A percentile compares a stretch with the other conserved stretches of the same genome.
Conservation (phyloP, 768 basidiomycete species). For the Podaxis mareebaensis region DNA sequence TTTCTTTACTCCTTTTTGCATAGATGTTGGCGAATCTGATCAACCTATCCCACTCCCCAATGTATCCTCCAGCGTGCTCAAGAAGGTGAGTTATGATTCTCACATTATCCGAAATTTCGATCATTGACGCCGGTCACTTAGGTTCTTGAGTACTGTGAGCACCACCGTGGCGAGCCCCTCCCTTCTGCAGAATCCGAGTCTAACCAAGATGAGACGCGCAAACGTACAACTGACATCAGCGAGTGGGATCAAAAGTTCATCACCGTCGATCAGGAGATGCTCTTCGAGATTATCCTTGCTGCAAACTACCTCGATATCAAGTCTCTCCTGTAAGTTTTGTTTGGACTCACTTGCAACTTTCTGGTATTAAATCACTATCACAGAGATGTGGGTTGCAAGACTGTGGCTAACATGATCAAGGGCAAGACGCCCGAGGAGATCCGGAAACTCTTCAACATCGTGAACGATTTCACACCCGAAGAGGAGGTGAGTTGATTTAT, state of each 20-base stretch:
- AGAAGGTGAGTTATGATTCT: conserved; percentile 65
- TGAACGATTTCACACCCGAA: conserved; percentile 98
- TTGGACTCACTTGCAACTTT: not conserved
- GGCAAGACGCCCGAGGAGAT: conserved; percentile 99
- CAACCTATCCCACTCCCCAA: conserved; percentile 94
- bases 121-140: conserved; percentile 32
- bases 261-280: conserved; percentile 99
- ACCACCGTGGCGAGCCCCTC: conserved; percentile 96
- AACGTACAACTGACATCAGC: conserved; percentile 96
- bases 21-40: conserved; percentile 93
- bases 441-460: conserved; percentile 96
- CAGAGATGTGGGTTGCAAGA: conserved; percentile 98
- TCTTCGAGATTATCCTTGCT: conserved; percentile 99
- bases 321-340: conserved; percentile 80
- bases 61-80: conserved; percentile 88
- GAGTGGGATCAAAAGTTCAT: conserved; percentile 99
- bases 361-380: not conserved
- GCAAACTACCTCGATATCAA: conserved; percentile 99
- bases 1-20: conserved; percentile 19
- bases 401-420: conserved; percentile 99
- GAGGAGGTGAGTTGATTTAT: conserved; percentile 72
- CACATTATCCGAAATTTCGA: conserved; percentile 15
- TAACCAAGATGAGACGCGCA: conserved; percentile 90
- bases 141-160: conserved; percentile 99
- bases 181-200: conserved; percentile 81